phyloP scores from a whole-genome alignment of 1,284 basidiomycete species.

The Rhodofomes roseus region DNA sequence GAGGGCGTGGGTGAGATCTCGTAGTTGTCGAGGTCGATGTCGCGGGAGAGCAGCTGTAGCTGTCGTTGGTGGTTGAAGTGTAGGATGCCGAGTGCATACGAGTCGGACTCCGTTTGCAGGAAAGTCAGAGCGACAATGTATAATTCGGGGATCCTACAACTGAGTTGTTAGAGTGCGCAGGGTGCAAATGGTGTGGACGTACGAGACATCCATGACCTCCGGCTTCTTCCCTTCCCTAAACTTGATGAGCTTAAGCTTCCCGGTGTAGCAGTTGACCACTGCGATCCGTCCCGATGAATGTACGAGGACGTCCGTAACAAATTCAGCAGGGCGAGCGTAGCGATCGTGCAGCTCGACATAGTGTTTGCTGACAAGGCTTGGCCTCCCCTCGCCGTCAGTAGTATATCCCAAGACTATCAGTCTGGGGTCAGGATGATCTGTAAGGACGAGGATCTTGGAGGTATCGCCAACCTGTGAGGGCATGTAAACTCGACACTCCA shows the following conservation, averaged over 20 bases:
- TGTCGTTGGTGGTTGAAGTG: slow-evolving; percentile 62
- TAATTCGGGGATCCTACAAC: slow-evolving; percentile 64
- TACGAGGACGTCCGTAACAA: slow-evolving; percentile 60
- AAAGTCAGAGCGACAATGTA: slow-evolving; percentile 73
- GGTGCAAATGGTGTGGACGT: slow-evolving; percentile 23
- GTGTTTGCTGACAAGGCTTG: slow-evolving; percentile 37
- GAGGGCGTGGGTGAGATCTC: slow-evolving; percentile 56
- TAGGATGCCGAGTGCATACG: slow-evolving; percentile 62
- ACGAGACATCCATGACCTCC: slow-evolving; percentile 63
- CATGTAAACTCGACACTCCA: no score
- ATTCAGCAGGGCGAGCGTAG: slow-evolving; percentile 57
- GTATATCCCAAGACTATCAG: slow-evolving; percentile 56
- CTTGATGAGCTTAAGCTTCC: slow-evolving; percentile 60
- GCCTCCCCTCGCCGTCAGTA: slow-evolving; percentile 31
- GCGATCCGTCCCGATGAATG: slow-evolving; percentile 59
- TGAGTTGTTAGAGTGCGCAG: slow-evolving; percentile 2
- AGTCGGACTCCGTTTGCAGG: slow-evolving; percentile 41
- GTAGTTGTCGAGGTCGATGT: slow-evolving; percentile 43
- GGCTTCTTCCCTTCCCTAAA: slow-evolving; percentile 50
- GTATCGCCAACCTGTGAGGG: slow-evolving; percentile 44
- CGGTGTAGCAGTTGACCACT: slow-evolving; percentile 60
- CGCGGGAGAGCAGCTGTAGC: slow-evolving; percentile 58
- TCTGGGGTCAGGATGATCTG: slow-evolving; percentile 71
- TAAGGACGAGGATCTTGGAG: slow-evolving; percentile 57
- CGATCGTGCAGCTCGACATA: slow-evolving; percentile 52